Base-by-base conservation (phyloP, 1,284 basidiomycete genomes). In the Porogramme epimiltina region DNA sequence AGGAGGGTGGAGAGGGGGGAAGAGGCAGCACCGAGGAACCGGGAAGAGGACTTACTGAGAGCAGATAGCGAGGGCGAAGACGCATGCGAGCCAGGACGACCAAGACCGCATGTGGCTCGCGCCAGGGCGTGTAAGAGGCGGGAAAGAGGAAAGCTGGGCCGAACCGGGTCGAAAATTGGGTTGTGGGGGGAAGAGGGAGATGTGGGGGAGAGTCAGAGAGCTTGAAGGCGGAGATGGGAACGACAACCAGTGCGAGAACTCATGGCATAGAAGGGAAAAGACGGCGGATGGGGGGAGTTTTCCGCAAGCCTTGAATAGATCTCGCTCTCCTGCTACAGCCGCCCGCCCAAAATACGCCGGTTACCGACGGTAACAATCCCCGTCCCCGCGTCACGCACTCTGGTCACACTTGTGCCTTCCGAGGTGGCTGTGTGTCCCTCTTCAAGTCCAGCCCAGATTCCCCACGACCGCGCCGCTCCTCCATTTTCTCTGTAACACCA, bases 201-300 rank as follows among this genome's bases (percentile, higher is more conserved):
- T 37, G 45, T 34, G 44, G 53, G 25, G 28, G 28, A 8, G 28
- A 8, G 28, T 31, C 28, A 31, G 28, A 31, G 28, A 13, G 28
- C 6, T 31, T 10, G 43, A 19, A 26, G 42, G 31, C 20, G 15
- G 5, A 47, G 42, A 28, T 44, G 51, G 41, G 49, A 48, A 43
- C 43, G 46, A 43, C 13, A 42, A 24, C 57, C 49, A 34, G 43
- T 39, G 40, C 49, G 40, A 53, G 51, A 38, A 55, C 22, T 59
- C 57, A 59, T 59, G 51, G 54, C 53, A 59, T 43, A 45, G 54
- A 54, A 48, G 51, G 45, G 51, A 49, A 55, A 39, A 31, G 37
- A 28, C 25, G 41, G 41, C 24, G 28, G 28, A 13, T 13, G 8
- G 8, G 28, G 28, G 28, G 28, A 8, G 8, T 6, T 31, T 13